These are phyloP conservation scores for Dissophora globulifera DNA, from an alignment of 192 early-diverging fungal genomes.

Conservation along the genomic window DNA sequence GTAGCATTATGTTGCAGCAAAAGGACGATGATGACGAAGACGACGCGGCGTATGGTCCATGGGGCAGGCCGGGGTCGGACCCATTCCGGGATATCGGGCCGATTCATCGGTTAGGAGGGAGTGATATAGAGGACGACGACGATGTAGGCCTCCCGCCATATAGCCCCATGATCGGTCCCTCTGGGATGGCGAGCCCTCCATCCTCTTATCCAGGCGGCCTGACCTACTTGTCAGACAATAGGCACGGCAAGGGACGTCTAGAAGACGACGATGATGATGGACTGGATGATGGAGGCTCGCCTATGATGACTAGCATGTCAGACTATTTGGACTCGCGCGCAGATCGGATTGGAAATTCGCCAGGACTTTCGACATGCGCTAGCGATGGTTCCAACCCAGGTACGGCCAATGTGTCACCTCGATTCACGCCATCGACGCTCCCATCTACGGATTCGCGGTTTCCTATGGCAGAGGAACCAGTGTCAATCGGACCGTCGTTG, in stretches of 20 bases:
- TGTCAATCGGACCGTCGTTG: neutral
- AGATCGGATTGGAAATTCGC: conserved; percentile 9
- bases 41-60: conserved; percentile 3
- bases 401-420: conserved; percentile 30
- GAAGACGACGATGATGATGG: conserved; percentile 7
- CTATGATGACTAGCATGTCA: conserved; percentile 1
- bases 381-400: conserved; percentile 43
- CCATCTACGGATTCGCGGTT: neutral
- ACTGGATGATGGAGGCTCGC: conserved; percentile 9
- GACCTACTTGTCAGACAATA: conserved; percentile 7
- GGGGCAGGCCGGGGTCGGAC: conserved; percentile 28
- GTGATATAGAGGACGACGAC: conserved; percentile 7
- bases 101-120: neutral
- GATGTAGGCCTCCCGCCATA: conserved; percentile 7
- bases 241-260: conserved; percentile 11
- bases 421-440: neutral
- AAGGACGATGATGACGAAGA: conserved; percentile 10
- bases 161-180: conserved; percentile 18
- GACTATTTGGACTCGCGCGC: neutral
- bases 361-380: conserved; percentile 33
- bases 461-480: neutral
- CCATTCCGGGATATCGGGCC: neutral
- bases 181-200: conserved; percentile 24
- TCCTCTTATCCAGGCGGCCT: conserved; percentile 13
- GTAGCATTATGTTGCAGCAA: neutral